Percentiles rank a stretch among this genome's conserved stretches.
Evolutionary conservation across 805 yeast genomes (phyloP).

Genomic region (Nakazawaea wyomingensis): DNA sequence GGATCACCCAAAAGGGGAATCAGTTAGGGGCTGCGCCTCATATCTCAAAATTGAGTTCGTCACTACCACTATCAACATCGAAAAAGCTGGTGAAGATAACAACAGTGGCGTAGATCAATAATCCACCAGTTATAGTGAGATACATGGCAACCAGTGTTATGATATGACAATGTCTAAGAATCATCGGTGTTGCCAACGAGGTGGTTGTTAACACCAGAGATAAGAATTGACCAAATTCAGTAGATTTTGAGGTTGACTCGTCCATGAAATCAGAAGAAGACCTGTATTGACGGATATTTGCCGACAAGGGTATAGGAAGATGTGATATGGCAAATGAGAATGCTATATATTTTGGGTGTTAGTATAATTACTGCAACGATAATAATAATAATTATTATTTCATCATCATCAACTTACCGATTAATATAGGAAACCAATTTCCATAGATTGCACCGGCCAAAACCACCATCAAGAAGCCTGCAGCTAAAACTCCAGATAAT

Average conservation of each 20-base stretch:
- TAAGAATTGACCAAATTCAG: slow-evolving; percentile 71
- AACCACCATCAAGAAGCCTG: slow-evolving; percentile 85
- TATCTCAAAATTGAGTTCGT: slow-evolving; percentile 25
- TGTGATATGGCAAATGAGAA: slow-evolving; percentile 65
- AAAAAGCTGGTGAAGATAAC: slow-evolving; percentile 79
- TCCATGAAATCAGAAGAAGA: slow-evolving; percentile 51
- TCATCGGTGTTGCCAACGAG: slow-evolving; percentile 49
- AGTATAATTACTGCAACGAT: no score
- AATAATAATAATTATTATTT: no score
- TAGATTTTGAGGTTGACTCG: slow-evolving; percentile 38
- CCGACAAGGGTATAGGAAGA: slow-evolving; percentile 54
- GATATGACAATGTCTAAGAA: slow-evolving; percentile 70
- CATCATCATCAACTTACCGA: slow-evolving; percentile 37
- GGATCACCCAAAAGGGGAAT: background rate
- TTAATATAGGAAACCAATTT: slow-evolving; percentile 87
- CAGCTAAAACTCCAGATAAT: slow-evolving; percentile 71
- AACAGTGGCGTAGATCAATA: slow-evolving; percentile 75
- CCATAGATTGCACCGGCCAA: slow-evolving; percentile 84
- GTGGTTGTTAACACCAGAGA: slow-evolving; percentile 62
- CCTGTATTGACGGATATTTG: slow-evolving; percentile 2
- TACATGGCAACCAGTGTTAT: slow-evolving; percentile 65
- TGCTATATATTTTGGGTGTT: slow-evolving; percentile 20
- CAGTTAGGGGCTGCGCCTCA: slow-evolving; percentile 3
- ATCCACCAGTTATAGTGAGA: slow-evolving; percentile 80
- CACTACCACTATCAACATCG: slow-evolving; percentile 45